A percentile compares a stretch with the other conserved stretches of the same genome.
These are phyloP conservation scores for Epithele typhae DNA, from an alignment of 768 basidiomycete genomes.

Conservation along the genomic window DNA sequence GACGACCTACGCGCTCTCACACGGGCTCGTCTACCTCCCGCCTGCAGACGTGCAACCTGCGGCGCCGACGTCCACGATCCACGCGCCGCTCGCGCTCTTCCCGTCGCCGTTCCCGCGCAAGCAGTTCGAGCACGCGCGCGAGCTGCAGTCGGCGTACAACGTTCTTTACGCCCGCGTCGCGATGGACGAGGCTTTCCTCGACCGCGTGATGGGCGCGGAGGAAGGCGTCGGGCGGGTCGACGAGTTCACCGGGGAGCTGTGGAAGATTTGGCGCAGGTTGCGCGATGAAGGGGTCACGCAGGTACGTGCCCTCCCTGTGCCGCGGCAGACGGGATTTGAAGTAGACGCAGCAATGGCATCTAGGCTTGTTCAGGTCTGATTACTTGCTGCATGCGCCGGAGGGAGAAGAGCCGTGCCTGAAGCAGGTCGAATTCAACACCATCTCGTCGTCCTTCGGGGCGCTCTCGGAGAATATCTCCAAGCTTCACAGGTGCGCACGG, in stretches of 20 bases:
- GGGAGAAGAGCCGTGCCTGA: slow-evolving; percentile 43
- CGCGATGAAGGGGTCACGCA: slow-evolving; percentile 59
- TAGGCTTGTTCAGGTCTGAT: slow-evolving; percentile 93
- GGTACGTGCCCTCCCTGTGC: slow-evolving; percentile 27
- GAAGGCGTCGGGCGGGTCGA: slow-evolving; percentile 79
- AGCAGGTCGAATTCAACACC: slow-evolving; percentile 98
- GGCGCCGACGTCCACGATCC: slow-evolving; percentile 68
- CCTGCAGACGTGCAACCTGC: slow-evolving; percentile 41
- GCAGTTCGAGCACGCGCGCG: slow-evolving; percentile 61
- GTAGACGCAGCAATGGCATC: slow-evolving; percentile 60
- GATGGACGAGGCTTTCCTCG: slow-evolving; percentile 73
- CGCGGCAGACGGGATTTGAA: slow-evolving; percentile 23
- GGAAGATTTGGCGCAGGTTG: slow-evolving; percentile 79
- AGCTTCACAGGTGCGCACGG: slow-evolving; percentile 66
- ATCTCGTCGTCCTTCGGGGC: slow-evolving; percentile 89
- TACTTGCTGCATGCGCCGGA: slow-evolving; percentile 73
- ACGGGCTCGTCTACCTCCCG: slow-evolving; percentile 82
- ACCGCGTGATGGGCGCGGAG: slow-evolving; percentile 77
- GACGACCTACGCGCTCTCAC: slow-evolving; percentile 79
- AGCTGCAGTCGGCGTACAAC: slow-evolving; percentile 78
- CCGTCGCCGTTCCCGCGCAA: slow-evolving; percentile 81
- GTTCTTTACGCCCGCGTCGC: slow-evolving; percentile 82
- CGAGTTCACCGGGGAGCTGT: slow-evolving; percentile 80
- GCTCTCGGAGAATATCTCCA: slow-evolving; percentile 61
- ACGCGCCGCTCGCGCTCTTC: slow-evolving; percentile 86